Evolutionary conservation across 208 protist species (phyloP).

Genomic region (Lotmaria passim): DNA sequence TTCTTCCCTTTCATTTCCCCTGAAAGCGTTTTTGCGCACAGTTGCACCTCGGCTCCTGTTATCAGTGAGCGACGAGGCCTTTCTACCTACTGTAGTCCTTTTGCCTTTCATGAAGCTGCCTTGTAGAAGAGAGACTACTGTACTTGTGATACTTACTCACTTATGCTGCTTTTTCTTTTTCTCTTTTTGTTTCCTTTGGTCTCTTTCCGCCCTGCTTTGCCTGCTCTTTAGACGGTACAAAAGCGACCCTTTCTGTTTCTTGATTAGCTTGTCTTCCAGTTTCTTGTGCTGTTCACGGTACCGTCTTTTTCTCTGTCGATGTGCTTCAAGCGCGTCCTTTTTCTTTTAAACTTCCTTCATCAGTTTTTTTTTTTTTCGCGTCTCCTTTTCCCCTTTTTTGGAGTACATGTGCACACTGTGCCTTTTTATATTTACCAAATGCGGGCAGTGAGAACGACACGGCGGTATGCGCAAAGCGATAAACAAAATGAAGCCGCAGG

Average conservation of each 20-base stretch:
- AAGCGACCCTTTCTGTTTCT: too few relatives aligned
- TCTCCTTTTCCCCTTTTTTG: slow-evolving; percentile 5
- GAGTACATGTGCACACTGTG: too few relatives aligned
- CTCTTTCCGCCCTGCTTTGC: background rate
- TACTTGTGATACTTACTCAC: background rate
- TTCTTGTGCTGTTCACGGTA: too few relatives aligned
- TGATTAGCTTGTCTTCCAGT: background rate
- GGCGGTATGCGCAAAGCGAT: too few relatives aligned
- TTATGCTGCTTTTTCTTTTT: slow-evolving; percentile 16
- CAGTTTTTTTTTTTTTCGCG: slow-evolving; percentile 4
- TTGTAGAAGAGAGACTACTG: background rate
- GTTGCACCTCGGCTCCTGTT: background rate
- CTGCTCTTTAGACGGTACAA: too few relatives aligned
- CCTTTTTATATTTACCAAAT: too few relatives aligned
- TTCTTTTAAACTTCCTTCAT: too few relatives aligned
- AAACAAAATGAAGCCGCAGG: too few relatives aligned
- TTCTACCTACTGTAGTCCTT: background rate
- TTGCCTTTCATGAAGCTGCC: background rate
- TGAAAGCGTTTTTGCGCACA: background rate
- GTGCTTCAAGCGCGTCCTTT: too few relatives aligned
- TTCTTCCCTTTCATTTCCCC: slow-evolving; percentile 10
- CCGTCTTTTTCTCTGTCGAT: too few relatives aligned
- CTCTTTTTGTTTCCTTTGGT: slow-evolving; percentile 34
- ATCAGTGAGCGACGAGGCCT: background rate
- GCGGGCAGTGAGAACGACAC: too few relatives aligned